Conservation (phyloP, 768 basidiomycete genomes). For the Zangia roseola region DNA sequence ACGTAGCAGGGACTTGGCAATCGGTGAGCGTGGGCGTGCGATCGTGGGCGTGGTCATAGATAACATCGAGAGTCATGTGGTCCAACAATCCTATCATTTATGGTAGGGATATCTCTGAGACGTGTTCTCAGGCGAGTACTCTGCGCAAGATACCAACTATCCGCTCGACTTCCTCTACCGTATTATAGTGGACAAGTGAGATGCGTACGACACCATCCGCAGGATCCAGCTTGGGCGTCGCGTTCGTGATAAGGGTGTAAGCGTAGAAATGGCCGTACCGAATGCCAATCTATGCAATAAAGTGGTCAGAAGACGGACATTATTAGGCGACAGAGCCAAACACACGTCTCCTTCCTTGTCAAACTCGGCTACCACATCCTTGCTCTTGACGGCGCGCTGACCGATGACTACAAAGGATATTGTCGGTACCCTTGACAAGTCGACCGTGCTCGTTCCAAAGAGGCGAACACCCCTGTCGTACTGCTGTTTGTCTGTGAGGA, state of each 20-base stretch:
- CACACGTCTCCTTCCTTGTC: slow-evolving; percentile 63
- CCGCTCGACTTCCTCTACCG: slow-evolving; percentile 61
- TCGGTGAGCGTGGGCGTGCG: neutral
- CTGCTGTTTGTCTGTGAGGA: slow-evolving; percentile 49
- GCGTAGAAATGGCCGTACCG: slow-evolving; percentile 81
- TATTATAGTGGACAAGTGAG: slow-evolving; percentile 80
- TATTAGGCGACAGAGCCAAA: slow-evolving; percentile 8
- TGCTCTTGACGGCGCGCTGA: slow-evolving; percentile 53
- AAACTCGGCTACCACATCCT: slow-evolving; percentile 61
- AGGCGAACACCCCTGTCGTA: slow-evolving; percentile 60
- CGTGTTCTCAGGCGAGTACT: slow-evolving; percentile 33
- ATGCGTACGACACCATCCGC: slow-evolving; percentile 72
- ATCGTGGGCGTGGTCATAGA: no score
- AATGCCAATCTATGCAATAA: slow-evolving; percentile 59
- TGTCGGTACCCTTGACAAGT: slow-evolving; percentile 56
- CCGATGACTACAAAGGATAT: slow-evolving; percentile 71
- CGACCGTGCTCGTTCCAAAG: slow-evolving; percentile 55
- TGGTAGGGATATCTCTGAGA: neutral
- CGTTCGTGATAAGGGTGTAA: slow-evolving; percentile 53
- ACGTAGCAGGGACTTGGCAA: neutral
- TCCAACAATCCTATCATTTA: no score
- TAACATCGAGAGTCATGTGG: slow-evolving; percentile 1
- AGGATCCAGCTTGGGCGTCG: slow-evolving; percentile 55
- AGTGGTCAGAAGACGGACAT: neutral
- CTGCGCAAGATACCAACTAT: slow-evolving; percentile 59